Evolutionary conservation across 495 filamentous ascomycete genomes (phyloP), one percentile per base, ranked within the genome.

Genomic region (Xylaria venustula): DNA sequence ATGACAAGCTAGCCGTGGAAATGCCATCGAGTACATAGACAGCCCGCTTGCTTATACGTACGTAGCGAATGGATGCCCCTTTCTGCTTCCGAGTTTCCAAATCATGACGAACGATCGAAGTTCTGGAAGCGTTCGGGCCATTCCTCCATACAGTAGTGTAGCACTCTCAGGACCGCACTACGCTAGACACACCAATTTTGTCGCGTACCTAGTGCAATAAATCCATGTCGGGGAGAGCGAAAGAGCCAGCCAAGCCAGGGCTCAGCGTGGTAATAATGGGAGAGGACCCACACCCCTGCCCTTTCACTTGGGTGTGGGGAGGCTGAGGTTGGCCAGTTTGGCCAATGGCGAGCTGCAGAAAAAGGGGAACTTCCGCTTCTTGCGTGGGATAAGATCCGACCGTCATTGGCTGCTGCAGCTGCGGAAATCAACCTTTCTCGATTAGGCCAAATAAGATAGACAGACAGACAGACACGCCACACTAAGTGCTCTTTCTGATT

Each of bases 301-400:
- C 53, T 8, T 55, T 34, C 53, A 32, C 53, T 45, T 55, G 53
- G 53, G 25, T 32, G 53, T 55, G 42, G 54, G 54, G 54, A 58
- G 45, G 42, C 45, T 47, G 19, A 58, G 20, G 20, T 17, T 28
- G n/a, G 19, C 32, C 28, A 1, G 2, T 40, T 6, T 17, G 20
- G 44, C 54, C 54, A 58, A 58, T 58, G 12, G 22, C 11, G 11
- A 25, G 1, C 22, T 2, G 11, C 19, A 20, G 11, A 47, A 26
- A 37, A 25, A 49, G 30, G 41, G 54, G 22, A 49, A 19, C 14
- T 37, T 58, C 30, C 30, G 8, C 9, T 17, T 14, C 23, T n/a
- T 34, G 44, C 54, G 20, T 58, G 42, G 32, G 8, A 49, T 25
- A 14, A 40, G 30, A 23, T 41, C 54, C 42, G 7, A 4, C 30